phyloP scores from a whole-genome alignment of 495 filamentous ascomycete species.

The Penicillium pulvis region DNA sequence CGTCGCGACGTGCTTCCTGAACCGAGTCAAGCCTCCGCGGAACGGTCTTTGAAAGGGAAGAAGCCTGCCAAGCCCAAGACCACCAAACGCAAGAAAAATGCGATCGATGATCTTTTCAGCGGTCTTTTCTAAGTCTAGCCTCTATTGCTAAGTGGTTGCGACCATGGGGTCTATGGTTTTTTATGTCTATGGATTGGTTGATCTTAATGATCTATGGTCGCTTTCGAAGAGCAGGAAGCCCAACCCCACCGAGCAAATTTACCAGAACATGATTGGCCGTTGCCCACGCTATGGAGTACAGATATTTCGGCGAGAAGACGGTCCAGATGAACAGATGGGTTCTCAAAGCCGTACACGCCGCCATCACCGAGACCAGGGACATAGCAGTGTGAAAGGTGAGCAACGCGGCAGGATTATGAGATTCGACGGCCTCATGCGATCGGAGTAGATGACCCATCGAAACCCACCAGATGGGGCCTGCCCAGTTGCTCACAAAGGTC shows the following conservation, averaged over 20 bases:
- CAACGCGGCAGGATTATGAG: conserved; percentile 52
- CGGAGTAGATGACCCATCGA: conserved; percentile 60
- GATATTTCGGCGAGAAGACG: conserved; percentile 95
- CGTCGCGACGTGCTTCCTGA: conserved; percentile 17
- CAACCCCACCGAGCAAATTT: conserved; percentile 53
- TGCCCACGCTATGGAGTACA: conserved; percentile 89
- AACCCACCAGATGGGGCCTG: conserved; percentile 86
- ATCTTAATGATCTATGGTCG: conserved; percentile 2
- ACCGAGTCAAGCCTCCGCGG: not conserved
- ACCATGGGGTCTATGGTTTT: not conserved
- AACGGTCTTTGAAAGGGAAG: not conserved
- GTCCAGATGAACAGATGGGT: conserved; percentile 99
- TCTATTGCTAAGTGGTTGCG: not conserved
- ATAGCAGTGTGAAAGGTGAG: conserved; percentile 67
- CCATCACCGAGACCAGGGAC: conserved; percentile 74
- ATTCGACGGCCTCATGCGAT: conserved; percentile 23
- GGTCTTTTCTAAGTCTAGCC: conserved; percentile 44
- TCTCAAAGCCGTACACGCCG: conserved; percentile 78
- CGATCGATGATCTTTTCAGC: conserved; percentile 64
- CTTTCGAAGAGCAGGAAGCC: conserved; percentile 51
- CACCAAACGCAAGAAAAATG: conserved; percentile 55
- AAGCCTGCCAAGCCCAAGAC: conserved; percentile 31
- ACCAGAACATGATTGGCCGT: conserved; percentile 75
- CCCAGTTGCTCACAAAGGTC: conserved; percentile 89
- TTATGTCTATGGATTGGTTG: conserved; percentile 1